Percentiles rank a stretch among this genome's conserved stretches.
Evolutionary conservation across 202 grass and related monocot species (phyloP).

Genomic region (Saccharum hybrid): DNA sequence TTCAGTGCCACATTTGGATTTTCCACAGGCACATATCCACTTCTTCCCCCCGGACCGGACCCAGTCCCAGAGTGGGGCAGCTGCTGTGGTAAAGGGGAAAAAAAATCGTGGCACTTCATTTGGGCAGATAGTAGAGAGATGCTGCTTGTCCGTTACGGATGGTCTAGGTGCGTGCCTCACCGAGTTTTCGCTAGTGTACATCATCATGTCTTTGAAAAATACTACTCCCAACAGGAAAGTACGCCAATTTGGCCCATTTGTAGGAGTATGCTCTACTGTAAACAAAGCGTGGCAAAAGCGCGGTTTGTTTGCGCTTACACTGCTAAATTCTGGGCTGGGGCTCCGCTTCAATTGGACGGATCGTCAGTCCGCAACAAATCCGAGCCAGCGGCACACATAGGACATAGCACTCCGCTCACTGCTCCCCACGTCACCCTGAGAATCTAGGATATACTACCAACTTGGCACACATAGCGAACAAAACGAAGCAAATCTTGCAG

Average conservation of each 20-base stretch:
- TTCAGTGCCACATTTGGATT: too few relatives aligned
- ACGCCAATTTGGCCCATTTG: too few relatives aligned
- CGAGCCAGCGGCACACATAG: background rate
- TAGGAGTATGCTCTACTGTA: too few relatives aligned
- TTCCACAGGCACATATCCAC: too few relatives aligned
- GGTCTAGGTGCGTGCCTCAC: too few relatives aligned
- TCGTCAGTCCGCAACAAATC: background rate
- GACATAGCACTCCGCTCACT: background rate
- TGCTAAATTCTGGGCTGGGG: background rate
- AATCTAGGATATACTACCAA: constrained; percentile 42
- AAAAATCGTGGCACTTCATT: background rate
- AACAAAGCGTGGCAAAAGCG: constrained; percentile 3
- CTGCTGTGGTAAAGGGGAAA: background rate
- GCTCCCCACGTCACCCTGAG: background rate
- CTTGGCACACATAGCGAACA: too few relatives aligned
- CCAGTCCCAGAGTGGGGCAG: too few relatives aligned
- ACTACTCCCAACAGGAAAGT: too few relatives aligned
- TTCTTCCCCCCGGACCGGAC: too few relatives aligned
- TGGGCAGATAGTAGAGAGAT: background rate
- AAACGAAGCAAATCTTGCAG: background rate
- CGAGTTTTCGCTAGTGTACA: too few relatives aligned
- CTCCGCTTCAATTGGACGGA: background rate
- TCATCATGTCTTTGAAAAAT: too few relatives aligned
- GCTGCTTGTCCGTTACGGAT: too few relatives aligned
- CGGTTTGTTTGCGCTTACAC: background rate